Base-by-base conservation (phyloP, 768 basidiomycete genomes). In the Royoungia palumana region DNA sequence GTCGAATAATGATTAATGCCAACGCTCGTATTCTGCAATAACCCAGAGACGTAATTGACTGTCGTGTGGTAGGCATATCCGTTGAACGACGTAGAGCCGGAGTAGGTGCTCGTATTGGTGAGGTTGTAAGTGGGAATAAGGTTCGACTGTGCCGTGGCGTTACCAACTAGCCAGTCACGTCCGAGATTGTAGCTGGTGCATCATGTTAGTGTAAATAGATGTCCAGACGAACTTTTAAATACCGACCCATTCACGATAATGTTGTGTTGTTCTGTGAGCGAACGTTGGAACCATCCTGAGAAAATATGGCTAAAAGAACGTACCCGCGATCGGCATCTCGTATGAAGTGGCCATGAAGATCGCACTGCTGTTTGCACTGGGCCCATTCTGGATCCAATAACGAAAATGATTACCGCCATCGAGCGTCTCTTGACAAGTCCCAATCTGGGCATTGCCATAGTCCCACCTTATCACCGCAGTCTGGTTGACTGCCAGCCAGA, bases 321-420 rank as follows among this genome's bases (percentile, higher is more conserved):
- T 50, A 86, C 86, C 47, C 14, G 77, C 68, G 19, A 85, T 73
- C 14, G 88, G 82, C 62, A 75, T 59, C 66, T 93, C 90, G 59
- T 85, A 87, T 1, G 88, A 89, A 9, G 74, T 67, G 1, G 84
- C 89, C 73, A 91, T 73, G 59, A 90, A 90, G 36, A 87, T 72
- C 4, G 87, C 88, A 28, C 85, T 79, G 49, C 86, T 86, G 58
- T 89, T 74, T 6, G 72, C 83, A 4, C 65, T 24, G 12, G 70
- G 52, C 0, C 90, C 91, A 50, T 89, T 76, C 70, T 94, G 93
- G 6, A 75, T 67, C 92, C 91, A 94, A 65, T 93, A 94, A 35
- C 93, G 80, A 62, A 93, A 81, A 62, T 96, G 93, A 60, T 88
- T 79, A 6, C 94, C 94, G 2, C 93, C 93, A 56, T 88, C 62